A percentile compares a stretch with the other conserved stretches of the same genome.
These are phyloP conservation scores for Astragalus membranaceus DNA, from an alignment of 306 rosid species.

Conservation along the genomic window DNA sequence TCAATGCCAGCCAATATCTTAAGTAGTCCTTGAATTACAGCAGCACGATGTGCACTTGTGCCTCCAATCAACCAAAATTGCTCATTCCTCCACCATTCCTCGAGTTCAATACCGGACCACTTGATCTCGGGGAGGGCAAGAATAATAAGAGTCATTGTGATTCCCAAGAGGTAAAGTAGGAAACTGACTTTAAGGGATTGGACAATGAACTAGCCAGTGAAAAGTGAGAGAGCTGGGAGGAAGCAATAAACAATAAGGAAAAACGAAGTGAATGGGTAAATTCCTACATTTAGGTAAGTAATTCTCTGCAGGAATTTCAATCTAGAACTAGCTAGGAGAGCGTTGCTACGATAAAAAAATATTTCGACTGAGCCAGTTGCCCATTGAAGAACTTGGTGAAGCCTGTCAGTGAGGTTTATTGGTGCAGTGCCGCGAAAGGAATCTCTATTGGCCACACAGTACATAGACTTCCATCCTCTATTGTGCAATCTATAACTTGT, in stretches of 20 bases:
- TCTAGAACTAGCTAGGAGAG: too few species aligned
- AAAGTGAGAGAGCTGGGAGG: constrained; percentile 80
- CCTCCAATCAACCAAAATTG: constrained; percentile 83
- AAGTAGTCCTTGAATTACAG: too few species aligned
- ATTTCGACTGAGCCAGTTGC: constrained; percentile 83
- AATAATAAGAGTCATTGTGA: constrained; percentile 52
- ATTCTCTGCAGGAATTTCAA: too few species aligned
- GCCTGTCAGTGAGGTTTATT: constrained; percentile 67
- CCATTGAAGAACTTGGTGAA: constrained; percentile 80
- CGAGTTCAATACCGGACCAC: constrained; percentile 68
- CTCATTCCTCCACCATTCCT: constrained; percentile 85
- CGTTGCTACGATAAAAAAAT: constrained; percentile 75
- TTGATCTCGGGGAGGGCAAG: constrained; percentile 67
- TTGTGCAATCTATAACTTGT: constrained; percentile 82
- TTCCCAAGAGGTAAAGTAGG: constrained; percentile 59
- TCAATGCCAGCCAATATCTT: too few species aligned
- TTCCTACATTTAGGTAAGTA: constrained; percentile 73
- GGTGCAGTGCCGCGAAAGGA: constrained; percentile 78
- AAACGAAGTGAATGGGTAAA: constrained; percentile 73
- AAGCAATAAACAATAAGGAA: constrained; percentile 77
- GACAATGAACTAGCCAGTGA: constrained; percentile 62
- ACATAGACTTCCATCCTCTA: constrained; percentile 66
- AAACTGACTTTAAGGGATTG: too few species aligned
- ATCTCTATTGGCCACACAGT: constrained; percentile 72
- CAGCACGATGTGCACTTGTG: too few species aligned